Conservation (phyloP, 2,329 filamentous ascomycete genomes). For the Polychaeton citri region DNA sequence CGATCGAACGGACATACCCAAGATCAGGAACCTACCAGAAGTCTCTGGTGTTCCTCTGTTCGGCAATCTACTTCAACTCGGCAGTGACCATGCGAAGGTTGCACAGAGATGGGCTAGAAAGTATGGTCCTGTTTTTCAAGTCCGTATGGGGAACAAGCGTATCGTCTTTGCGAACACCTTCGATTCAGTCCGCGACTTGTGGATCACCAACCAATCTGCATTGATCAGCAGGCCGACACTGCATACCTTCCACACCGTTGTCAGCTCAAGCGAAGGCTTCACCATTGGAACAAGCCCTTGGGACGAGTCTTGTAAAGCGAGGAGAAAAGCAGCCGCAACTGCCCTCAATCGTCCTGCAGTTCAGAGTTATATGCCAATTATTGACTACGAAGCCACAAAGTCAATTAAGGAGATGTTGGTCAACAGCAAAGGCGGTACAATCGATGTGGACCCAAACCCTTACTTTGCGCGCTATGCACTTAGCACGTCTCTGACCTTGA, state of each 20-base stretch:
- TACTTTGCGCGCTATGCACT: constrained; percentile 67
- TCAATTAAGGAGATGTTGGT: constrained; percentile 59
- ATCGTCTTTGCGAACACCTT: constrained; percentile 71
- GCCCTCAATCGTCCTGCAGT: constrained; percentile 64
- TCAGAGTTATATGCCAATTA: constrained; percentile 69
- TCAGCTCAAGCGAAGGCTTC: constrained; percentile 63
- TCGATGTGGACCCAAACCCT: constrained; percentile 55
- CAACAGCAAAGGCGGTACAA: constrained; percentile 47
- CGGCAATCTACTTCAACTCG: constrained; percentile 33
- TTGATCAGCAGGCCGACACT: constrained; percentile 65
- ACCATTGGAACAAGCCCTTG: constrained; percentile 76
- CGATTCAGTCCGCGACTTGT: constrained; percentile 58
- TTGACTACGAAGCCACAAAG: constrained; percentile 60
- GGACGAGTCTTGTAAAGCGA: constrained; percentile 66
- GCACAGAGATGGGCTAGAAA: constrained; percentile 34
- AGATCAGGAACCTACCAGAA: constrained; percentile 35
- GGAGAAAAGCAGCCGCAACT: constrained; percentile 65
- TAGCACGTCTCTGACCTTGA: constrained; percentile 64
- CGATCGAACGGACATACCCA: constrained; percentile 33
- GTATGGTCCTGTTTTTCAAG: constrained; percentile 37
- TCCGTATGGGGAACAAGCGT: constrained; percentile 52
- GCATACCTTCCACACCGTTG: constrained; percentile 70
- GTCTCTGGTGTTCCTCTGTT: constrained; percentile 34
- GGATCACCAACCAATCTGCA: constrained; percentile 66
- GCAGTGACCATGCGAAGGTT: constrained; percentile 33